These are phyloP conservation scores for Leishmania martiniquensis DNA, from an alignment of 208 protist genomes.

Conservation along the genomic window DNA sequence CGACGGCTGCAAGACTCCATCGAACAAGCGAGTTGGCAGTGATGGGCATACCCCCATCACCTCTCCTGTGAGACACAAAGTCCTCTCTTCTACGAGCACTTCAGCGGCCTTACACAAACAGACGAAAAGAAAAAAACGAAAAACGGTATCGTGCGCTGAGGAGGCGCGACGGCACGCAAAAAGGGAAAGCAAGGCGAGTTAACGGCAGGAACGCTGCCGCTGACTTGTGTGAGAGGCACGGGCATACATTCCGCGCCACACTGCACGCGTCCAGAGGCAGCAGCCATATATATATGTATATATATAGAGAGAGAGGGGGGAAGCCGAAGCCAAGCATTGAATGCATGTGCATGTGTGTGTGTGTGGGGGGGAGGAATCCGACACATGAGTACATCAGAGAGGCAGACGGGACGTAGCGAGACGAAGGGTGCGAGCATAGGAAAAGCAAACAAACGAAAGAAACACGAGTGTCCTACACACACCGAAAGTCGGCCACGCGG, in stretches of 20 bases:
- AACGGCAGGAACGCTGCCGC: background rate
- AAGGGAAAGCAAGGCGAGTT: background rate
- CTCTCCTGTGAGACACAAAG: background rate
- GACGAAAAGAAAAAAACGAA: background rate
- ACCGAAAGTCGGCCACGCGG: background rate
- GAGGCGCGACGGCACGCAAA: background rate
- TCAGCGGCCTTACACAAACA: background rate
- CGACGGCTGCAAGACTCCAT: slow-evolving; percentile 43
- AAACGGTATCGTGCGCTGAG: background rate
- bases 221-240: background rate
- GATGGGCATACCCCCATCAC: slow-evolving; percentile 12
- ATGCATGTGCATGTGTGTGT: background rate
- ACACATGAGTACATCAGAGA: background rate
- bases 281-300: background rate
- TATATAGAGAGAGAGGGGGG: background rate
- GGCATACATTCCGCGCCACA: background rate
- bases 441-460: too few species aligned
- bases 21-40: slow-evolving; percentile 39
- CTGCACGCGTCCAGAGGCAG: too few species aligned
- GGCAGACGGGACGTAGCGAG: background rate
- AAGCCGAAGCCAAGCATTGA: background rate
- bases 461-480: background rate
- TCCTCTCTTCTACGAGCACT: background rate
- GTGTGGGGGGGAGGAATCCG: too few species aligned
- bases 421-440: background rate